These are phyloP conservation scores for Sergeia podlipaevii DNA, from an alignment of 208 protist species.

Conservation along the genomic window DNA sequence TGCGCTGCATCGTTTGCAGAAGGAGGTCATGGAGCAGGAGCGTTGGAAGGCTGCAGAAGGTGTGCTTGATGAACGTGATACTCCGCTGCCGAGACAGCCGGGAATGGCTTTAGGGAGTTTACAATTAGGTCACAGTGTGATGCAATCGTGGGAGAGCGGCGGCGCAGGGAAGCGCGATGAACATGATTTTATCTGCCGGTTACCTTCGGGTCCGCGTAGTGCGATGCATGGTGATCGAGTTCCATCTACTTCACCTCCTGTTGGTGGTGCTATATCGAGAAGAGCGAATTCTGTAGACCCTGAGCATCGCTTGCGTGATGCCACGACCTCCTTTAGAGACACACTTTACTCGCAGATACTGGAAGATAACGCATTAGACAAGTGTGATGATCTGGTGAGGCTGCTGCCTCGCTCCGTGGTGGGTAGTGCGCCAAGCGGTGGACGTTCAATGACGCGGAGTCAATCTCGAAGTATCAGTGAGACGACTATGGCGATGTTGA, in stretches of 20 bases:
- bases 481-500: slow-evolving; percentile 15
- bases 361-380: slow-evolving; percentile 18
- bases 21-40: background rate
- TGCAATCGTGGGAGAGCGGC: no score
- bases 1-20: slow-evolving; percentile 15
- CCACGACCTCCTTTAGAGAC: slow-evolving; percentile 39
- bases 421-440: no score
- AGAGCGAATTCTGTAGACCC: no score
- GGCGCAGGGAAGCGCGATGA: no score
- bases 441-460: background rate
- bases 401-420: slow-evolving; percentile 1
- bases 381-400: background rate
- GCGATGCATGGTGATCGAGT: no score
- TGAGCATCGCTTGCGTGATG: slow-evolving; percentile 22
- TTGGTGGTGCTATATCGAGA: no score
- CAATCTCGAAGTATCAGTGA: slow-evolving; percentile 1
- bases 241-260: no score
- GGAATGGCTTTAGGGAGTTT: no score
- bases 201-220: no score
- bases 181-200: no score
- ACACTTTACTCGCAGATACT: slow-evolving; percentile 40
- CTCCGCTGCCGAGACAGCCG: slow-evolving; percentile 3
- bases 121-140: no score
- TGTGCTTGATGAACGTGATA: background rate
- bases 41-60: background rate